Evolutionary conservation across 306 rosid genomes (phyloP).

Genomic region (Citrullus colocynthis): DNA sequence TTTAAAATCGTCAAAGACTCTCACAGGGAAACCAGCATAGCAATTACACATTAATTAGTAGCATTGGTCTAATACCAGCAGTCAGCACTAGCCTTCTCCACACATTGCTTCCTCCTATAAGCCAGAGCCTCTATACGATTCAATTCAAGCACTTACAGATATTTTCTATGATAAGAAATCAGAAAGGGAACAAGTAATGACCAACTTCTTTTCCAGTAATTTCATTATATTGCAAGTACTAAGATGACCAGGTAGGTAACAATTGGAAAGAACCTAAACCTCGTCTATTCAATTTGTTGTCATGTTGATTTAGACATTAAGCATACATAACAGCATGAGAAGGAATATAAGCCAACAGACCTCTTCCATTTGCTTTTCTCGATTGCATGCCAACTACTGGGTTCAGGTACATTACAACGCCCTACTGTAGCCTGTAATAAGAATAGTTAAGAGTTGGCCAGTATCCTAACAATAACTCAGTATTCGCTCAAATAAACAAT

Average conservation of each 20-base stretch:
- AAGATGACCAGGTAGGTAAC: not conserved
- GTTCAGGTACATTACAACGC: conserved; percentile 72
- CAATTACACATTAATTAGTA: not conserved
- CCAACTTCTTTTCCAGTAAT: not conserved
- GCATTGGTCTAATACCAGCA: not conserved
- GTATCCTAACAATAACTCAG: not conserved
- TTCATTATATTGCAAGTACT: not conserved
- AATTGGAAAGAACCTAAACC: not conserved
- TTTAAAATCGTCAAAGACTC: not conserved
- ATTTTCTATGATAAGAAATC: not conserved
- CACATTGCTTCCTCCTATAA: not conserved
- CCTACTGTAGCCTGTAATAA: conserved; percentile 69
- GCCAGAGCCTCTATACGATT: not conserved
- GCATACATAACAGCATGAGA: not conserved
- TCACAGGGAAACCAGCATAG: not conserved
- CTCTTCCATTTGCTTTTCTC: conserved; percentile 97
- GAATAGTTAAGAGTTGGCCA: conserved; percentile 2
- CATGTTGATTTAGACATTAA: not conserved
- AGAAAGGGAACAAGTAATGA: not conserved
- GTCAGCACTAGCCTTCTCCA: not conserved
- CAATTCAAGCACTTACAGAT: not conserved
- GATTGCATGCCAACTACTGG: conserved; percentile 79
- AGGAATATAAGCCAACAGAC: conserved; percentile 28
- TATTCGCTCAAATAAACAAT: not conserved
- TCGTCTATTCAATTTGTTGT: no score